Evolutionary conservation across 805 yeast genomes (phyloP).

Genomic region (Sugiyamaella americana): DNA sequence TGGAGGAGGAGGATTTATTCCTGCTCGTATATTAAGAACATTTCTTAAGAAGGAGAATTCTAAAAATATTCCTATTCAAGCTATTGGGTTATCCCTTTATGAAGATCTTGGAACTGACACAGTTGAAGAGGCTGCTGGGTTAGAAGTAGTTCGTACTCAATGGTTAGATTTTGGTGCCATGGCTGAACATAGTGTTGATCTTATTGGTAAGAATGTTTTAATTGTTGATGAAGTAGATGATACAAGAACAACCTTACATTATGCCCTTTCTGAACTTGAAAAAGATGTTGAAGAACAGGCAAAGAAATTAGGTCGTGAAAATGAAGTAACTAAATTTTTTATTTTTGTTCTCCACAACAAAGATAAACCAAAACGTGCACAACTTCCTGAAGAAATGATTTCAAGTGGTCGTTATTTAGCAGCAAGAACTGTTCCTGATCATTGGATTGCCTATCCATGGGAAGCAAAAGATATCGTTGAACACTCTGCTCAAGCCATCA

Average conservation of each 20-base stretch:
- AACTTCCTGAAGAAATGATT: slow-evolving; percentile 58
- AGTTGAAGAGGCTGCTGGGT: slow-evolving; percentile 55
- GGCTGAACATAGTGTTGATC: slow-evolving; percentile 60
- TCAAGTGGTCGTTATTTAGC: slow-evolving; percentile 61
- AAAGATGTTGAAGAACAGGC: slow-evolving; percentile 61
- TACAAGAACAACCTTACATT: slow-evolving; percentile 83
- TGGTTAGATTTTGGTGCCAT: slow-evolving; percentile 82
- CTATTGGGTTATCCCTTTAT: slow-evolving; percentile 85
- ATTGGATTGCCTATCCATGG: slow-evolving; percentile 91
- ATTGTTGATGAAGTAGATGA: slow-evolving; percentile 91
- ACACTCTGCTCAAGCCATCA: slow-evolving; percentile 59
- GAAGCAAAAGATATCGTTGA: slow-evolving; percentile 75
- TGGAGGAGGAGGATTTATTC: slow-evolving; percentile 97
- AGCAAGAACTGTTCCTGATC: slow-evolving; percentile 68
- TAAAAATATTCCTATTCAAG: slow-evolving; percentile 89
- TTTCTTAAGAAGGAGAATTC: slow-evolving; percentile 82
- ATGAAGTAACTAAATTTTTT: slow-evolving; percentile 60
- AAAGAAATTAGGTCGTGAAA: slow-evolving; percentile 47
- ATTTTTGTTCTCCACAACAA: slow-evolving; percentile 82
- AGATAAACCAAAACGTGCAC: slow-evolving; percentile 72
- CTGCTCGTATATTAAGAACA: slow-evolving; percentile 92
- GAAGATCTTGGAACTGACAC: slow-evolving; percentile 60
- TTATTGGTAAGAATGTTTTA: slow-evolving; percentile 73
- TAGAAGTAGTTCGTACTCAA: slow-evolving; percentile 80
- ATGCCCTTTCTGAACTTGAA: slow-evolving; percentile 70